Evolutionary conservation across 306 rosid genomes (phyloP), one percentile per base, ranked within the genome.

Genomic region (Vigna mungo): DNA sequence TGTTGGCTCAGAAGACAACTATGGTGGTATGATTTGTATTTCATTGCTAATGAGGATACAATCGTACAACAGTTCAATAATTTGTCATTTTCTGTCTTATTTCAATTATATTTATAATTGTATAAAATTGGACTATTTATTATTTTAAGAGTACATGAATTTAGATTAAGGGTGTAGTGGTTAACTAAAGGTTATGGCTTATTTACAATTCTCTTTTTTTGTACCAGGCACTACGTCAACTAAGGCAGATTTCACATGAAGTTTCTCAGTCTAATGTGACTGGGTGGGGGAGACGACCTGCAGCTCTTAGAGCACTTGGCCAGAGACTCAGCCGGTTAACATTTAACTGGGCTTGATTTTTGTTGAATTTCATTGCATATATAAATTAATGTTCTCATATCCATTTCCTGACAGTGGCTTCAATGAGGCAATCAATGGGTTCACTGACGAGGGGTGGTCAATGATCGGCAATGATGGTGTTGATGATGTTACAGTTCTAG

Each of bases 251-350:
- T 59, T 90, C 98, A 8, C 98, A 87, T 69, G 98, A 94, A 78
- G 96, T 87, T 81, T 94, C 98, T 70, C 98, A 94, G 86, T 87
- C 98, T 39, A 90, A 77, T 10, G 98, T 85, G 80, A 82, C 93
- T 23, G 98, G 98, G 55, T 94, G 97, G 94, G 97, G 98, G n/a
- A 89, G 98, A 80, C 93, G 97, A 9, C 98, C 98, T 1, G 97
- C 98, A 68, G 97, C 98, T 73, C 82, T 94, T 12, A 88, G 98
- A 62, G 96, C 96, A 15, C 90, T 94, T 70, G 78, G 96, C 85
- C 98, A 92, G 72, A 90, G 97, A 90, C 86, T 94, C 67, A 92
- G 96, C 89, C 81, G 96, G 98, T 94, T 52, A 77, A 71, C 75
- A 49, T 72, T 74, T 4, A 53, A 21, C 49, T 75, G 63, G 9